Evolutionary conservation across 164 flowering plant species (phyloP).

Genomic region (Vitis rotundifolia): DNA sequence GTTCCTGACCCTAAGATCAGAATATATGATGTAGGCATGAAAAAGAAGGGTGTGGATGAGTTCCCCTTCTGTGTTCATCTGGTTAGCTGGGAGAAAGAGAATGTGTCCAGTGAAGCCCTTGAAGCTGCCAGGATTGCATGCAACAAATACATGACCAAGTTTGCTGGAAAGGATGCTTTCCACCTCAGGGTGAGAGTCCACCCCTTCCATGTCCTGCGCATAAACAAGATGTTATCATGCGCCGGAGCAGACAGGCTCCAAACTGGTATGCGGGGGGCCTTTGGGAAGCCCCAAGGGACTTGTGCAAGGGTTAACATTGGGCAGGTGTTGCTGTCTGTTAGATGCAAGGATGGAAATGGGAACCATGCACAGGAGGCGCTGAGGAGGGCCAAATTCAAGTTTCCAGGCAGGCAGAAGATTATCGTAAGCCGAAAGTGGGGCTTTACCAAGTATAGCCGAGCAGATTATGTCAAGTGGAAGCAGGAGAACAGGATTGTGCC

Average conservation of each 20-base stretch:
- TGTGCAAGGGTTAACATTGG: constrained; percentile 67
- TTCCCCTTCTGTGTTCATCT: constrained; percentile 69
- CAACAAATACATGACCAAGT: constrained; percentile 69
- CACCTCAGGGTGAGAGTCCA: constrained; percentile 64
- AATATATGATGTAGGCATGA: constrained; percentile 38
- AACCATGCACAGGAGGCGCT: constrained; percentile 63
- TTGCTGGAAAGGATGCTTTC: constrained; percentile 70
- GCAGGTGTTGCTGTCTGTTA: constrained; percentile 63
- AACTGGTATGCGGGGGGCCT: constrained; percentile 74
- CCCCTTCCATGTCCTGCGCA: constrained; percentile 67
- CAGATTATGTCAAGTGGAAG: constrained; percentile 48
- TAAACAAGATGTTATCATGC: constrained; percentile 76
- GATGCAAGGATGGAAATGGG: constrained; percentile 59
- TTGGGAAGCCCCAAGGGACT: constrained; percentile 62
- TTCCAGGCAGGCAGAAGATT: constrained; percentile 69
- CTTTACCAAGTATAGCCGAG: constrained; percentile 25
- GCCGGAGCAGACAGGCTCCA: constrained; percentile 80
- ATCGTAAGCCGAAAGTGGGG: constrained; percentile 67
- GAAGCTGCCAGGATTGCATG: constrained; percentile 73
- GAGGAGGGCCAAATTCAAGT: constrained; percentile 68
- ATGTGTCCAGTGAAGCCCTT: constrained; percentile 66
- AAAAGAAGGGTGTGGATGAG: constrained; percentile 59
- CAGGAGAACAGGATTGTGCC: constrained; percentile 40
- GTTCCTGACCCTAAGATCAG: constrained; percentile 40
- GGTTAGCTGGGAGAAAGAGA: constrained; percentile 71